These are phyloP conservation scores for Lentinula aciculospora DNA, from an alignment of 768 basidiomycete genomes.

Conservation along the genomic window DNA sequence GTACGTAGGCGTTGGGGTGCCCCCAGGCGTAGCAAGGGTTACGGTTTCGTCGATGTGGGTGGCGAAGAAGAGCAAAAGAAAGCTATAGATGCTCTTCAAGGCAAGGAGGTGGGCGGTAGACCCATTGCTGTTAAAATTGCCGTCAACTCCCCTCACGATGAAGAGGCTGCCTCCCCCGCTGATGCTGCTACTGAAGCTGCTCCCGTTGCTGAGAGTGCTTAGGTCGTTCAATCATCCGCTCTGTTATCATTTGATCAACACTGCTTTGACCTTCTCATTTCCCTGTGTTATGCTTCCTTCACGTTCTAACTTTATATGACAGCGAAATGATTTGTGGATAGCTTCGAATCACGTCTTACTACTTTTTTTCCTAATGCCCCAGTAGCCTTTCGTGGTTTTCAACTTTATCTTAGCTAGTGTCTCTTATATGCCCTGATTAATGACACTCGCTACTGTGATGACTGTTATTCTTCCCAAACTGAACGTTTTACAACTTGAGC, in stretches of 20 bases:
- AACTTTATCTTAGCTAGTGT: constrained; percentile 1
- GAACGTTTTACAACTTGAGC: not conserved
- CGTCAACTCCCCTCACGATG: constrained; percentile 72
- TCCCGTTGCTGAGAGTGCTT: constrained; percentile 16
- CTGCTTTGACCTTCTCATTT: constrained; percentile 14
- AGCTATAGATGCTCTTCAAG: constrained; percentile 82
- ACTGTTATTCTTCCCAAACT: not conserved
- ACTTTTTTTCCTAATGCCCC: not conserved
- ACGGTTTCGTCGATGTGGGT: constrained; percentile 96
- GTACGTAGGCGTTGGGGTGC: constrained; percentile 82
- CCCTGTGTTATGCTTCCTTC: constrained; percentile 22
- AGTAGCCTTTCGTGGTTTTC: constrained; percentile 6
- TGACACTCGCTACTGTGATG: constrained; percentile 5
- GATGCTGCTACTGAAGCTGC: constrained; percentile 16
- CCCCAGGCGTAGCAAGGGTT: constrained; percentile 89
- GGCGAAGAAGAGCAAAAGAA: constrained; percentile 85
- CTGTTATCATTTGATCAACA: constrained; percentile 14
- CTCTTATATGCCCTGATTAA: constrained; percentile 1
- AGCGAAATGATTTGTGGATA: constrained; percentile 18
- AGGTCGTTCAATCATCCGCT: not conserved
- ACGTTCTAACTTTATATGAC: constrained; percentile 29
- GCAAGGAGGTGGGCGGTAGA: constrained; percentile 84
- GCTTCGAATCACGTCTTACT: constrained; percentile 10
- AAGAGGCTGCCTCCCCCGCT: constrained; percentile 32
- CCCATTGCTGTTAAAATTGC: constrained; percentile 92